Conservation (phyloP, 1,284 basidiomycete genomes). For the Ceratobasidium papillatum region DNA sequence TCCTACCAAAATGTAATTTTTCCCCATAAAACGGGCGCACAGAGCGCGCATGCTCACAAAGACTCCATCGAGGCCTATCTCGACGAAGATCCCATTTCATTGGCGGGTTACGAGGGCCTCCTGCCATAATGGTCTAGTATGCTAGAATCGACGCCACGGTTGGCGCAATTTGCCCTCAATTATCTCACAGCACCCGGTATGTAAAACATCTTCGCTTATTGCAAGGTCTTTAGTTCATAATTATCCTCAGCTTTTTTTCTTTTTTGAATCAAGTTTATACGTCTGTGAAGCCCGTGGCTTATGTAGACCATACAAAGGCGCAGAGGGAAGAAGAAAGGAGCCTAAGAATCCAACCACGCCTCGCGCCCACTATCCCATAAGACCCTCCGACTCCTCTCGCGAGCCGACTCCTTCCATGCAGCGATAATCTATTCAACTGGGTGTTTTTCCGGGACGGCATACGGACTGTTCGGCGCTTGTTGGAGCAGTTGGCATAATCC, state of each 20-base stretch:
- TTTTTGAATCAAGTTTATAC: no score
- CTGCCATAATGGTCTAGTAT: background rate
- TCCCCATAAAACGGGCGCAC: no score
- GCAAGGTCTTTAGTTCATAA: background rate
- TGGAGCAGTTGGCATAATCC: background rate
- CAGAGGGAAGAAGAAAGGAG: no score
- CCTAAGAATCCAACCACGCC: no score
- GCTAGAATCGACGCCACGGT: background rate
- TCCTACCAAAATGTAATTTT: no score
- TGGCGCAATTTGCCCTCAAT: background rate
- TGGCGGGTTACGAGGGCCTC: background rate
- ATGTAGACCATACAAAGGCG: no score
- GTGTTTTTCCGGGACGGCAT: background rate
- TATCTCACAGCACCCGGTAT: conserved; percentile 13
- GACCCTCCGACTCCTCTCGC: no score
- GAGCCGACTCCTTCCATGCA: background rate
- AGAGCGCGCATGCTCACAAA: background rate
- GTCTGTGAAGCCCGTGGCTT: no score
- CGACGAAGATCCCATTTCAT: background rate
- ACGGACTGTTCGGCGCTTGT: background rate
- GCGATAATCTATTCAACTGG: background rate
- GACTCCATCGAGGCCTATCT: conserved; percentile 7
- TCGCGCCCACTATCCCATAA: no score
- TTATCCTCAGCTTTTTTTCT: background rate
- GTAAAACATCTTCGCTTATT: background rate